These are phyloP conservation scores for Corymbia citriodora DNA, from an alignment of 441 rosid genomes.

Conservation along the genomic window DNA sequence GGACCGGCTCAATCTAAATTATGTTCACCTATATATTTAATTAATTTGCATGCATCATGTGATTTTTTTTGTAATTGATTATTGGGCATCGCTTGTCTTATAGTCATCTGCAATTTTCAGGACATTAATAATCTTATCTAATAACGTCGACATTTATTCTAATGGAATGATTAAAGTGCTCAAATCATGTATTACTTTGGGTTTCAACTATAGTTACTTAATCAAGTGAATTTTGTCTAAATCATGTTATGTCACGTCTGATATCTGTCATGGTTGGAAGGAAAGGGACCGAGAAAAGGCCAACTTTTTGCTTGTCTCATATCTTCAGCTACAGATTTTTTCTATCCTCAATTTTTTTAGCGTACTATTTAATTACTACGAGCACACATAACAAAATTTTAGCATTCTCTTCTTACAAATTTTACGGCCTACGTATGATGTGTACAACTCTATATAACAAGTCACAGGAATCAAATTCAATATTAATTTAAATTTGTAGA, in stretches of 20 bases:
- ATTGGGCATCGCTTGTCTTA: not conserved
- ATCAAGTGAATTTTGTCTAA: not conserved
- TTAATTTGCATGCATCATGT: not conserved
- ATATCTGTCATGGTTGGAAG: not conserved
- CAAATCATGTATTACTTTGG: not conserved
- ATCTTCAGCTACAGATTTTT: too few species aligned
- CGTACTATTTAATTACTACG: too few species aligned
- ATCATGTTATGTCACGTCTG: not conserved
- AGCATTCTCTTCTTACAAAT: too few species aligned
- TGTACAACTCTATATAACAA: too few species aligned
- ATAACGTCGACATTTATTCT: not conserved
- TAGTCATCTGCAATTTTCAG: not conserved
- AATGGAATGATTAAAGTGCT: not conserved
- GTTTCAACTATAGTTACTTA: not conserved
- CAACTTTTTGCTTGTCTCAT: not conserved
- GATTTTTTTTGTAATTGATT: not conserved
- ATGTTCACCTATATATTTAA: too few species aligned
- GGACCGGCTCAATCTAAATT: too few species aligned
- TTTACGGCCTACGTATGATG: too few species aligned
- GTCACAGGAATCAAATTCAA: too few species aligned
- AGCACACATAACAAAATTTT: too few species aligned
- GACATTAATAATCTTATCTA: not conserved
- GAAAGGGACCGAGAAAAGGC: not conserved
- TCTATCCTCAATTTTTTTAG: too few species aligned
- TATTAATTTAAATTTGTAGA: too few species aligned